A percentile compares a stretch with the other conserved stretches of the same genome.
Conservation (phyloP, 164 flowering plant species). For the Magnolia kwangsiensis region DNA sequence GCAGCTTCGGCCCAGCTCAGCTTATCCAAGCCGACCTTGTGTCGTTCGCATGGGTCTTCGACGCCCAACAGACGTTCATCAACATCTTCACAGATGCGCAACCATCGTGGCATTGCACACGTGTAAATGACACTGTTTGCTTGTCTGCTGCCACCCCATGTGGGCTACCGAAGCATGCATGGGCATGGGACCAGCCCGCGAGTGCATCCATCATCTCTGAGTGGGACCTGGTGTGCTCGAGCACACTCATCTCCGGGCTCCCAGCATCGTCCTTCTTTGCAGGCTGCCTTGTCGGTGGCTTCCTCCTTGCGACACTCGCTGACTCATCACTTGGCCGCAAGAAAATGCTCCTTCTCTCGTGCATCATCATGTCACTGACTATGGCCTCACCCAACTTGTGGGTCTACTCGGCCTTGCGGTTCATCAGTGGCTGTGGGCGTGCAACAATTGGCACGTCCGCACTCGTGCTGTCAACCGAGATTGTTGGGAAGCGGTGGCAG, state of each 20-base stretch:
- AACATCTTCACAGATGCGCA: conserved; percentile 54
- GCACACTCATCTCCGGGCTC: conserved; percentile 43
- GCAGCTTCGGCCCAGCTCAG: conserved; percentile 43
- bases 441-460: no score
- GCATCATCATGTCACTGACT: no score
- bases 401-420: no score
- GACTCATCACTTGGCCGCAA: no score
- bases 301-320: no score
- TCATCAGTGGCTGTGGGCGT: no score
- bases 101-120: conserved; percentile 55
- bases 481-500: conserved; percentile 61
- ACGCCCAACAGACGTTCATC: conserved; percentile 67
- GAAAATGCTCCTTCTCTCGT: no score
- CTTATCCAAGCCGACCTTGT: conserved; percentile 47
- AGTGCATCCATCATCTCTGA: conserved; percentile 45
- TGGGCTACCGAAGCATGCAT: conserved; percentile 29
- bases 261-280: conserved; percentile 62
- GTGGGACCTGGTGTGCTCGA: conserved; percentile 46
- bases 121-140: neutral
- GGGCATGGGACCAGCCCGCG: conserved; percentile 52
- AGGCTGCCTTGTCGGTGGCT: conserved; percentile 57
- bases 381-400: no score
- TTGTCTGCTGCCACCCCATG: conserved; percentile 24
- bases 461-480: conserved; percentile 8
- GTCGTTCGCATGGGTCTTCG: conserved; percentile 56